Evolutionary conservation across 2,329 filamentous ascomycete species (phyloP), one percentile per base, ranked within the genome.

Genomic region (Coniochaeta sp.): DNA sequence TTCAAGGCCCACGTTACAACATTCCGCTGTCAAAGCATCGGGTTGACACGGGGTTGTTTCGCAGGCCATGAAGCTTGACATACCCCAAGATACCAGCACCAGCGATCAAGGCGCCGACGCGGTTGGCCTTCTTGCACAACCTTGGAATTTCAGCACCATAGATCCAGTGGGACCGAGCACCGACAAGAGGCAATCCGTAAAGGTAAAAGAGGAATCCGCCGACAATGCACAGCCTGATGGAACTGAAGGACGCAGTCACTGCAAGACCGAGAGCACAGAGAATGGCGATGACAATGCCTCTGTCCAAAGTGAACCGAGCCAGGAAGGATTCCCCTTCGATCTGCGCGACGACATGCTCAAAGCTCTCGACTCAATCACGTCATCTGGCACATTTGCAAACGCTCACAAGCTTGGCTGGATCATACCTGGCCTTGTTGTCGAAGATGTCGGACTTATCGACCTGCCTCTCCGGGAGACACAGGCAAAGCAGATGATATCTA

Each of bases 391-490:
- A 1, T 52, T 52, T n/a, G 47, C 47, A 52, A 31, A 28, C 24
- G 47, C 24, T 31, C 47, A 52, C 47, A 26, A 31, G 14, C 47
- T 28, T 3, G 22, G 22, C 22, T 3, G 17, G 47, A 22, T 28
- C 3, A 11, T 22, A 6, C n/a, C 50, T 3, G 26, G 50, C 26
- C 28, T 57, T 8, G 9, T 34, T n/a, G 54, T 55, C 17, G 3
- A 40, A 9, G 55, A 50, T 22, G 57, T 70, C 14, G 67, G 68
- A 16, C 58, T 40, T 2, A 66, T 74, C 22, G 0, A 28, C 1
- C 43, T 69, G 36, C 71, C 71, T 2, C 63, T 73, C 9, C 61
- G 61, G 14, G 66, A 68, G 24, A 50, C 58, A 2, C 65, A 67
- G 22, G 66, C 68, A 1, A 64, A 61, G 34, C 61, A 67, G 52